phyloP scores from a whole-genome alignment of 768 basidiomycete species.

The Boletus eberwhitei region DNA sequence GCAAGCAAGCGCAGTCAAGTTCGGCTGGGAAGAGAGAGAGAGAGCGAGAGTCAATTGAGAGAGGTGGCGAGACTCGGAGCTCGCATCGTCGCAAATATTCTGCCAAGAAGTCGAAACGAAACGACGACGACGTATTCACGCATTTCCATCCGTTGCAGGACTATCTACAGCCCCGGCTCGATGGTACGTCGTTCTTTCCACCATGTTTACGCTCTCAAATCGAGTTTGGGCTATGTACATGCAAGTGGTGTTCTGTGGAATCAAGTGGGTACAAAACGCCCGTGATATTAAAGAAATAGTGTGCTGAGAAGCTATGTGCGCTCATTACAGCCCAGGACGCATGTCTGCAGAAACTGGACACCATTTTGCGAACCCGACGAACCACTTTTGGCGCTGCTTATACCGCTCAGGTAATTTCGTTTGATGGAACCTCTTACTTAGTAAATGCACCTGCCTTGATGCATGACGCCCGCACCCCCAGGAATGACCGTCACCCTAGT shows the following conservation, averaged over 20 bases:
- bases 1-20: background rate
- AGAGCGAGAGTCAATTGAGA: background rate
- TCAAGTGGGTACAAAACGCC: constrained; percentile 54
- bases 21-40: background rate
- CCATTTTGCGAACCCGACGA: constrained; percentile 76
- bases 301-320: background rate
- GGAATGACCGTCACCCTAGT: constrained; percentile 57
- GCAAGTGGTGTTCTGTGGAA: constrained; percentile 79
- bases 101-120: constrained; percentile 36
- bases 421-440: too few relatives aligned
- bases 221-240: background rate
- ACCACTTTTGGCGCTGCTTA: constrained; percentile 80
- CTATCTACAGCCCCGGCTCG: constrained; percentile 48
- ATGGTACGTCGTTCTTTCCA: constrained; percentile 42
- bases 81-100: background rate
- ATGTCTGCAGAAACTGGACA: constrained; percentile 68
- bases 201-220: background rate
- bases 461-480: constrained; percentile 17
- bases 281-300: background rate
- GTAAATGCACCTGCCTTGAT: background rate
- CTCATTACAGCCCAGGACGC: constrained; percentile 53
- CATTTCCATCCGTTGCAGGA: constrained; percentile 54
- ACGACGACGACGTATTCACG: constrained; percentile 49
- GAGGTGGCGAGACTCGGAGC: background rate
- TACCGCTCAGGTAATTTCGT: constrained; percentile 52